Percentiles rank a stretch among this genome's conserved stretches.
phyloP scores from a whole-genome alignment of 2,329 filamentous ascomycete genomes.

The Curvularia eragrostidis region DNA sequence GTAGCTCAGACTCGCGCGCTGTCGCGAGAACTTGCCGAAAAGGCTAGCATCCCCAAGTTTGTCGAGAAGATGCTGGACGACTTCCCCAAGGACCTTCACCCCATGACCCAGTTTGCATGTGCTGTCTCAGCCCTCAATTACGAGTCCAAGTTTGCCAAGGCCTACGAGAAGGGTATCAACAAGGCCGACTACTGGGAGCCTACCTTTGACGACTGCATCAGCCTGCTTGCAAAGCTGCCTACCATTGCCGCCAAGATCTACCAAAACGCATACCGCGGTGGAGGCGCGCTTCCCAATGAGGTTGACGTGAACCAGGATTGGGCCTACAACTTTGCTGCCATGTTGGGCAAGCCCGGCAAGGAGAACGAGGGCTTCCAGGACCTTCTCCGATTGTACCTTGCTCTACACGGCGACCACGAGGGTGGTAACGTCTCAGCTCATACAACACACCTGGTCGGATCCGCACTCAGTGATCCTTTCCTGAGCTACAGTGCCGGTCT shows the following conservation, averaged over 20 bases:
- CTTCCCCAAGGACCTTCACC: conserved; percentile 89
- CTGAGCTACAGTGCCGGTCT: conserved; percentile 95
- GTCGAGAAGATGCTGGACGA: conserved; percentile 86
- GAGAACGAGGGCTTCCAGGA: conserved; percentile 96
- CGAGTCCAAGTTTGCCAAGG: conserved; percentile 90
- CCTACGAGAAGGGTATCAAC: conserved; percentile 86
- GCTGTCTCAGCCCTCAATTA: conserved; percentile 96
- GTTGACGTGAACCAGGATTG: conserved; percentile 89
- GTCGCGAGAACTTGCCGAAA: conserved; percentile 84
- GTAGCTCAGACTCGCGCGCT: conserved; percentile 80
- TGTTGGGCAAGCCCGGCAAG: conserved; percentile 88
- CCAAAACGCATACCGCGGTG: conserved; percentile 80
- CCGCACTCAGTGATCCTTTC: conserved; percentile 92
- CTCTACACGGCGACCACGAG: conserved; percentile 97
- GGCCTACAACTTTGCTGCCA: conserved; percentile 97
- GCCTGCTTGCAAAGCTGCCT: conserved; percentile 91
- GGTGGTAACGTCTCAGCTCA: conserved; percentile 98
- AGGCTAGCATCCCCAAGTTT: conserved; percentile 81
- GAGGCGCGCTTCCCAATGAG: conserved; percentile 76
- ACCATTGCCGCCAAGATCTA: conserved; percentile 98
- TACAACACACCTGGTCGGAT: conserved; percentile 91
- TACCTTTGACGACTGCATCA: conserved; percentile 94
- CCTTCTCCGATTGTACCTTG: conserved; percentile 89
- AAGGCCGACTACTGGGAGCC: conserved; percentile 99
- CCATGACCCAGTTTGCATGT: conserved; percentile 97